Conservation (phyloP, 2,329 filamentous ascomycete species). For the Fusarium sp. region DNA sequence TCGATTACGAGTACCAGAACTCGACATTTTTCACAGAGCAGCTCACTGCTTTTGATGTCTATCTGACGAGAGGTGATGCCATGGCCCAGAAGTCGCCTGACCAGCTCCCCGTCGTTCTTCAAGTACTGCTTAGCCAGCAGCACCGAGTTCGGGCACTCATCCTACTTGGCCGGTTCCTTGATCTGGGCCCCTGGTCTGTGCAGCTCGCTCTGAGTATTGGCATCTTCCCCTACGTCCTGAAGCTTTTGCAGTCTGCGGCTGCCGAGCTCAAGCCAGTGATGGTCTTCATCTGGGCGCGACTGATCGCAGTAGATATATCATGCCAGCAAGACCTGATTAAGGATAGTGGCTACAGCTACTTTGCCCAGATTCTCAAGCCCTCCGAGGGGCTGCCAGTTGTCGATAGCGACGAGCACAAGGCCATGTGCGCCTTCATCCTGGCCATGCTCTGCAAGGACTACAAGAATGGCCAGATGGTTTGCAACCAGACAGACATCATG, state of each 20-base stretch:
- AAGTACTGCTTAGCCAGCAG: conserved; percentile 94
- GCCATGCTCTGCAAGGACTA: conserved; percentile 97
- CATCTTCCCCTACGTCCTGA: conserved; percentile 98
- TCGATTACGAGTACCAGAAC: conserved; percentile 89
- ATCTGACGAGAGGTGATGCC: conserved; percentile 80
- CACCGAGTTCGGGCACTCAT: conserved; percentile 91
- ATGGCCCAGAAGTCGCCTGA: conserved; percentile 88
- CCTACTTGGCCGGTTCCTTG: conserved; percentile 88
- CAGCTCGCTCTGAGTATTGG: conserved; percentile 96
- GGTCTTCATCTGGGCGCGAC: conserved; percentile 98
- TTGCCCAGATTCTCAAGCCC: conserved; percentile 89
- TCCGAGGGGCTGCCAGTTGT: conserved; percentile 82
- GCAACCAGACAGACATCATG: conserved; percentile 89
- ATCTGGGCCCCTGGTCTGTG: conserved; percentile 98
- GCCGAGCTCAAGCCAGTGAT: conserved; percentile 96
- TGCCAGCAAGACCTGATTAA: conserved; percentile 95
- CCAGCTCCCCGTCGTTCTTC: conserved; percentile 93
- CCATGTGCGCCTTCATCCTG: conserved; percentile 98
- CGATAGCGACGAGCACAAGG: conserved; percentile 92
- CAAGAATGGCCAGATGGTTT: conserved; percentile 88
- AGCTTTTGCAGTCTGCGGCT: conserved; percentile 92
- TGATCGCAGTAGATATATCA: conserved; percentile 91
- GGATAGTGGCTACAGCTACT: conserved; percentile 97
- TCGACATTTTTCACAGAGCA: conserved; percentile 98
- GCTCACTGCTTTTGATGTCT: conserved; percentile 95